These are phyloP conservation scores for Backusella morwellensis DNA, from an alignment of 192 early-diverging fungal genomes.

Conservation along the genomic window DNA sequence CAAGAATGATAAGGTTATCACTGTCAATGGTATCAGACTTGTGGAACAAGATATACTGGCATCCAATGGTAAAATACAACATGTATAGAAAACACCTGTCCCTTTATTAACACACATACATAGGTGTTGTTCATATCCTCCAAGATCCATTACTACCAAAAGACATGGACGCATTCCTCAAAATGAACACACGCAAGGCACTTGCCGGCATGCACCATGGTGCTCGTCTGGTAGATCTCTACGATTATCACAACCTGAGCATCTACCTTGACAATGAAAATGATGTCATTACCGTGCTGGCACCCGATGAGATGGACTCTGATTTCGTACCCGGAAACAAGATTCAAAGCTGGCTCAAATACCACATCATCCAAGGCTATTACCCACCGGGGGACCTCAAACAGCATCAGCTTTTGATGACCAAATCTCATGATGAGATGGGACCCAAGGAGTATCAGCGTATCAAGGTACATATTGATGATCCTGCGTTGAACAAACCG, in stretches of 20 bases:
- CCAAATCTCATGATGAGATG: conserved; percentile 49
- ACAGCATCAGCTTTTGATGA: conserved; percentile 50
- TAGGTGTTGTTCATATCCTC: conserved; percentile 40
- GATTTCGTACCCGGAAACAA: conserved; percentile 4
- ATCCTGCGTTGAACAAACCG: conserved; percentile 1
- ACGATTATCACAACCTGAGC: conserved; percentile 51
- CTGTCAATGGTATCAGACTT: conserved; percentile 22
- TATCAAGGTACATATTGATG: conserved; percentile 39
- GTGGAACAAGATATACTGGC: conserved; percentile 37
- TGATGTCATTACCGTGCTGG: conserved; percentile 61
- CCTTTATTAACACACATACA: conserved; percentile 39
- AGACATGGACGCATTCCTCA: background rate
- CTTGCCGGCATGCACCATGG: conserved; percentile 62
- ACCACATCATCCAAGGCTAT: conserved; percentile 63
- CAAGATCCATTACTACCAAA: conserved; percentile 15
- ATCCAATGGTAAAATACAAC: conserved; percentile 34
- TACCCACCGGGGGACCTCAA: conserved; percentile 41
- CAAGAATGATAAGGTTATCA: background rate
- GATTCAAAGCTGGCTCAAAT: conserved; percentile 53
- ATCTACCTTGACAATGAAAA: conserved; percentile 57
- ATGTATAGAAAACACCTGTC: too few species aligned
- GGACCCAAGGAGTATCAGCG: conserved; percentile 40
- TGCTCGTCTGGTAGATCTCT: conserved; percentile 54
- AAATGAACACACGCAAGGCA: conserved; percentile 15
- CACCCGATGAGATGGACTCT: conserved; percentile 50